phyloP scores from a whole-genome alignment of 345 rosid species.

The Aquilaria malaccensis region DNA sequence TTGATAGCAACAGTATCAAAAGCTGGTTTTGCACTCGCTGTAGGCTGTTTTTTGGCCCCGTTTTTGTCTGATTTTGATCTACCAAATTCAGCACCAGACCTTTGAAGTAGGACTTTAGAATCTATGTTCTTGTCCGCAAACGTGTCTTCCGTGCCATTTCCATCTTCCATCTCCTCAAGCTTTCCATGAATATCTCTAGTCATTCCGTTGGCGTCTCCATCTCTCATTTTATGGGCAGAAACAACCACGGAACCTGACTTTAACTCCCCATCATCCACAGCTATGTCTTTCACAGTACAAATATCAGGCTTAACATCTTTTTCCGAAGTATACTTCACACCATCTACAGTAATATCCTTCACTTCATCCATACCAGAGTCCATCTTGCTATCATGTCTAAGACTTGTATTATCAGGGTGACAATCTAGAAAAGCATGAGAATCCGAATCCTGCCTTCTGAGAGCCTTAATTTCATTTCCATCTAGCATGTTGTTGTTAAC shows the following conservation, averaged over 20 bases:
- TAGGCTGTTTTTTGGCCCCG: conserved; percentile 40
- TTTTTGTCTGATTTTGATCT: conserved; percentile 47
- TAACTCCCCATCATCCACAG: conserved; percentile 61
- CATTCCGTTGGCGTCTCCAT: conserved; percentile 29
- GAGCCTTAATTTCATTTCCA: conserved; percentile 45
- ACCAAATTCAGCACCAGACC: conserved; percentile 27
- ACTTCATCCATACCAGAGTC: conserved; percentile 52
- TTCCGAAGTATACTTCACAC: conserved; percentile 64
- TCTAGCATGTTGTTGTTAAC: conserved; percentile 26
- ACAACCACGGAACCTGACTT: conserved; percentile 24
- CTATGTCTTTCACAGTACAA: conserved; percentile 75
- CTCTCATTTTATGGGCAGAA: conserved; percentile 27
- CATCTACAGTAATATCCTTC: conserved; percentile 92
- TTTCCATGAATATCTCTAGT: conserved; percentile 30
- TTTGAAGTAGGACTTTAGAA: conserved; percentile 24
- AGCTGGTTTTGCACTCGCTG: conserved; percentile 33
- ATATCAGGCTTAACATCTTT: conserved; percentile 41
- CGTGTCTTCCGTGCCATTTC: conserved; percentile 32
- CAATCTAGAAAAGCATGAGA: conserved; percentile 68
- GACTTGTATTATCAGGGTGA: conserved; percentile 58
- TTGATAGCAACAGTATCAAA: conserved; percentile 41
- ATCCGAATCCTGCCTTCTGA: conserved; percentile 63
- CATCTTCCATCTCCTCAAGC: conserved; percentile 34
- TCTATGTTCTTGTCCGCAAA: conserved; percentile 29
- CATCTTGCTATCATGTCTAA: conserved; percentile 35